Base-by-base conservation (phyloP, 768 basidiomycete species). In the Calocera viscosa region DNA sequence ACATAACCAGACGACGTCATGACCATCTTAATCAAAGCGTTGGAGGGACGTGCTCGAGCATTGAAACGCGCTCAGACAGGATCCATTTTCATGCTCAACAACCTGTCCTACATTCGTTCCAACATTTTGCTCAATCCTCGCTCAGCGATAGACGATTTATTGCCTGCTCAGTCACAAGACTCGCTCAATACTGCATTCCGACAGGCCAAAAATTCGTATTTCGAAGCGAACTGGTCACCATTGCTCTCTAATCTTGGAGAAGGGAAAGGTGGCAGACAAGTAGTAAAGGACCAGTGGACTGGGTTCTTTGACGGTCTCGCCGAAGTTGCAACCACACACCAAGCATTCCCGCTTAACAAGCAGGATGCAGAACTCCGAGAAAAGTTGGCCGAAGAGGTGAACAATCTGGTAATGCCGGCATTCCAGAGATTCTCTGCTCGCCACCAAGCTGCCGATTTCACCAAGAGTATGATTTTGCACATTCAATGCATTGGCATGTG, bases 191-290 rank as follows among this genome's bases (percentile, higher is more conserved):
- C 86, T 3, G 84, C 83, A 68, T 89, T 86, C 77, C 84, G 90
- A 39, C 90, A 85, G 0, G 87, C 90, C 47, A 91, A 91, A 75
- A 88, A 90, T 10, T 86, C 80, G 2, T 93, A 93, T 75, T 90
- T 90, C 68, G 90, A 91, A 69, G 80, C 87, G 26, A 92, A 90
- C 75, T 91, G 88, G 74, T 84, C 86, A 7, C 86, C 88, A 12
- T 77, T 92, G 64, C 84, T 92, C 78, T 87, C 89, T 67, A 71
- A 81, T 22, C 76, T 84, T 66, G 76, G 80, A 75, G 73, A 83
- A 77, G 77, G 84, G 71, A 82, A 83, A 71, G 77, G 75, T 7
- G 81, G 80, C 30, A 84, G 83, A 75, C 80, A 82, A 1, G 84
- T 83, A 1, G 83, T 83, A 17, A 92, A 92, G 77, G 90, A 91